These are phyloP conservation scores for Ploettnerulaceae sp. DNA, from an alignment of 2,329 filamentous ascomycete genomes.

Conservation along the genomic window DNA sequence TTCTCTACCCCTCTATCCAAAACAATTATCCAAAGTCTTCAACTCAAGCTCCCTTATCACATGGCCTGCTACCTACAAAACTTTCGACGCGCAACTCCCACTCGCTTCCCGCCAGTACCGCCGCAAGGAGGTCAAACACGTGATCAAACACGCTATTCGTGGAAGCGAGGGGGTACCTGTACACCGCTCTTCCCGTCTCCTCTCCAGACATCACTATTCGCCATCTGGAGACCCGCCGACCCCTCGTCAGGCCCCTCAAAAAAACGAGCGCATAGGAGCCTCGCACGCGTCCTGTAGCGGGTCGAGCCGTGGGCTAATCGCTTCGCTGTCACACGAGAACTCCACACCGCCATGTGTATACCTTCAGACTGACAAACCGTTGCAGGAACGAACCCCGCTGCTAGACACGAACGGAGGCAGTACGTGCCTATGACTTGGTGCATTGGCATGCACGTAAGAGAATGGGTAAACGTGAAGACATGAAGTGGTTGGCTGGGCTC, in stretches of 20 bases:
- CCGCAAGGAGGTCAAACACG: slow-evolving; percentile 7
- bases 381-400: slow-evolving; percentile 24
- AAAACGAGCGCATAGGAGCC: slow-evolving; percentile 20
- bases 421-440: slow-evolving; percentile 26
- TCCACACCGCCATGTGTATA: slow-evolving; percentile 25
- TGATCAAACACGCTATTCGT: slow-evolving; percentile 6
- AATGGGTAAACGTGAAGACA: slow-evolving; percentile 17
- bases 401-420: slow-evolving; percentile 15
- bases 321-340: slow-evolving; percentile 24
- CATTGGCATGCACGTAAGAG: slow-evolving; percentile 19
- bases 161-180: slow-evolving; percentile 6
- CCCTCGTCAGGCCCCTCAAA: background rate
- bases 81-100: background rate
- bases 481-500: slow-evolving; percentile 17
- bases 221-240: slow-evolving; percentile 9
- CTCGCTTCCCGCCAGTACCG: slow-evolving; percentile 3
- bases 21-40: background rate
- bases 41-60: background rate
- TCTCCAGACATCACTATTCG: slow-evolving; percentile 12
- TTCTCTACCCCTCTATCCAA: slow-evolving; percentile 5
- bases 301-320: slow-evolving; percentile 24
- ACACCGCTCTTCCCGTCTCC: slow-evolving; percentile 22
- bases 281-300: slow-evolving; percentile 27
- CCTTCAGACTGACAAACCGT: background rate
- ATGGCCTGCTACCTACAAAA: background rate